These are phyloP conservation scores for Fulvia fulva DNA, from an alignment of 2,329 filamentous ascomycete species.

Conservation along the genomic window DNA sequence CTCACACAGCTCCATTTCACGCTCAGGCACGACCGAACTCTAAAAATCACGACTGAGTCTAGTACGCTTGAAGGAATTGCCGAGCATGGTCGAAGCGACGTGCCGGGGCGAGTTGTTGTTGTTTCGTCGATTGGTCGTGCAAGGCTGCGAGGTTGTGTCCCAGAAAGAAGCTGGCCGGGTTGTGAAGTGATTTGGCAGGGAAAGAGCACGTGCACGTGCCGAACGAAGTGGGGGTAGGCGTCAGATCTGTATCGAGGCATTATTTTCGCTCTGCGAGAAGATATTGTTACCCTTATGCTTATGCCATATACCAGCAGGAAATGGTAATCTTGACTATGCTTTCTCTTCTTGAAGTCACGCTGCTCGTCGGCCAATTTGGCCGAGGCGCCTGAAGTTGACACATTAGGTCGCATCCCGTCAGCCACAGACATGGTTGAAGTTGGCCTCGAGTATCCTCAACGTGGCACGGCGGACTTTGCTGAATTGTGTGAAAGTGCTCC, in stretches of 20 bases:
- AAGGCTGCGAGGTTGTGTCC: neutral
- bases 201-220: neutral
- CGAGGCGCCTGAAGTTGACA: too few species aligned
- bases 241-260: neutral
- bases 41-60: neutral
- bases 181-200: neutral
- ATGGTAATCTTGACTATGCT: too few species aligned
- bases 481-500: too few species aligned
- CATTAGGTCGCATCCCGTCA: neutral
- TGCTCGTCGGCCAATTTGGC: too few species aligned
- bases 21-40: neutral
- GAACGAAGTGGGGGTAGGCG: neutral
- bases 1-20: constrained; percentile 1
- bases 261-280: neutral
- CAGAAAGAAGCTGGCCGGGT: neutral
- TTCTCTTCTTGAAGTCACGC: too few species aligned
- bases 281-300: too few species aligned
- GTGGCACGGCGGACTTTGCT: neutral
- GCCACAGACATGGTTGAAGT: neutral
- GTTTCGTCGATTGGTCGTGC: neutral
- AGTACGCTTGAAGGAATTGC: neutral
- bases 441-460: neutral
- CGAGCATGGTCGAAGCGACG: constrained; percentile 1
- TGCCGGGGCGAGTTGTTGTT: neutral
- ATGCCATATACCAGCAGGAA: neutral